phyloP scores from a whole-genome alignment of 805 yeast species.

The Cyberlindnera bimundalis region DNA sequence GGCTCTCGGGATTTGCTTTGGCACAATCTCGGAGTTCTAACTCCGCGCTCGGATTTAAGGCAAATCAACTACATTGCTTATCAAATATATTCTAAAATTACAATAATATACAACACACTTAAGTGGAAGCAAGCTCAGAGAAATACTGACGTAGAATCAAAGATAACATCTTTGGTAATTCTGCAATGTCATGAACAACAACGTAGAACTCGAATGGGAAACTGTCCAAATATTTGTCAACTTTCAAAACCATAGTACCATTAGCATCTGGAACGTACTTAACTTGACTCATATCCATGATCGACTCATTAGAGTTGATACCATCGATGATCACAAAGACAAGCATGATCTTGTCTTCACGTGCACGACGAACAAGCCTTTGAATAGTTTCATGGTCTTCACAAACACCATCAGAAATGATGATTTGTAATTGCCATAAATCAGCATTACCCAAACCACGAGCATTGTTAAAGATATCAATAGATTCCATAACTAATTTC shows the following conservation, averaged over 20 bases:
- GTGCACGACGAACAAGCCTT: constrained; percentile 82
- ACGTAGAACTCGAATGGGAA: constrained; percentile 98
- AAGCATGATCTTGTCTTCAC: constrained; percentile 89
- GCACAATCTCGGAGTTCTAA: not conserved
- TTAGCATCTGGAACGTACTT: constrained; percentile 64
- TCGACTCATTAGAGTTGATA: constrained; percentile 76
- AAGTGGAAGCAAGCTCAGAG: constrained; percentile 54
- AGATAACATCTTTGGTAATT: constrained; percentile 88
- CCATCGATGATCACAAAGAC: constrained; percentile 95
- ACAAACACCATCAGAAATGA: constrained; percentile 94
- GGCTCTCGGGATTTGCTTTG: not conserved
- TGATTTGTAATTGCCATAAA: constrained; percentile 90
- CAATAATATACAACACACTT: constrained; percentile 6
- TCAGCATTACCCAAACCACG: constrained; percentile 48
- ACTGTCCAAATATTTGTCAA: constrained; percentile 80
- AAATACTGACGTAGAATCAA: constrained; percentile 90
- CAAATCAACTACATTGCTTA: too few species aligned
- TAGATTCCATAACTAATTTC: constrained; percentile 66
- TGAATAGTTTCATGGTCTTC: constrained; percentile 87
- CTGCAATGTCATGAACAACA: constrained; percentile 83
- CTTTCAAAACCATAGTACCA: constrained; percentile 72
- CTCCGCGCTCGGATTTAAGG: too few species aligned
- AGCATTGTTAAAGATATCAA: constrained; percentile 65
- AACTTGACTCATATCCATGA: constrained; percentile 93
- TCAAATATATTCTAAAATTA: not conserved